Conservation (phyloP, 148 eudicot genomes). For the Spergularia bocconei region DNA sequence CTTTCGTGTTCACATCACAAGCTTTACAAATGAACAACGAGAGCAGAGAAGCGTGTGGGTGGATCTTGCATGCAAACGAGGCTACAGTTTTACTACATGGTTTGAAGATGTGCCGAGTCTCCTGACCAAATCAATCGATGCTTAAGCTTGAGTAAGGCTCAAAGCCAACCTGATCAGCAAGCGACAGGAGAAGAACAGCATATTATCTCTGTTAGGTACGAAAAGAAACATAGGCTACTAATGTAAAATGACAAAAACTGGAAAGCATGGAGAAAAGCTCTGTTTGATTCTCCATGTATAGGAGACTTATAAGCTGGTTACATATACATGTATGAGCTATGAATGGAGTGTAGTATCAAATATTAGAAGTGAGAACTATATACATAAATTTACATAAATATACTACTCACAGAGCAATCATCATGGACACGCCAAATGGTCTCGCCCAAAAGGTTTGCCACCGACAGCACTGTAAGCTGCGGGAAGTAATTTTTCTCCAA, state of each 20-base stretch:
- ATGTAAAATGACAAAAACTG: background rate
- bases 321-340: background rate
- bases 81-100: background rate
- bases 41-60: background rate
- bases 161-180: constrained; percentile 61
- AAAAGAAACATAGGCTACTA: too few species aligned
- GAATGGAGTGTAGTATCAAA: constrained; percentile 13
- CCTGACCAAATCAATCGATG: constrained; percentile 48
- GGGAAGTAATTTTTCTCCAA: constrained; percentile 84
- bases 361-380: background rate
- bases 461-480: constrained; percentile 81
- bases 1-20: background rate
- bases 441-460: constrained; percentile 90
- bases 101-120: background rate
- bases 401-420: constrained; percentile 75
- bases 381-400: constrained; percentile 14
- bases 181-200: background rate
- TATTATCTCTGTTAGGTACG: background rate
- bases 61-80: background rate
- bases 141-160: constrained; percentile 85
- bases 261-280: background rate
- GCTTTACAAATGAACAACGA: constrained; percentile 22
- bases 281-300: background rate
- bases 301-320: background rate
- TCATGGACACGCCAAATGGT: constrained; percentile 97